Percentiles rank a stretch among this genome's conserved stretches.
These are phyloP conservation scores for Aristolochia fimbriata DNA, from an alignment of 164 flowering plant species.

Conservation along the genomic window DNA sequence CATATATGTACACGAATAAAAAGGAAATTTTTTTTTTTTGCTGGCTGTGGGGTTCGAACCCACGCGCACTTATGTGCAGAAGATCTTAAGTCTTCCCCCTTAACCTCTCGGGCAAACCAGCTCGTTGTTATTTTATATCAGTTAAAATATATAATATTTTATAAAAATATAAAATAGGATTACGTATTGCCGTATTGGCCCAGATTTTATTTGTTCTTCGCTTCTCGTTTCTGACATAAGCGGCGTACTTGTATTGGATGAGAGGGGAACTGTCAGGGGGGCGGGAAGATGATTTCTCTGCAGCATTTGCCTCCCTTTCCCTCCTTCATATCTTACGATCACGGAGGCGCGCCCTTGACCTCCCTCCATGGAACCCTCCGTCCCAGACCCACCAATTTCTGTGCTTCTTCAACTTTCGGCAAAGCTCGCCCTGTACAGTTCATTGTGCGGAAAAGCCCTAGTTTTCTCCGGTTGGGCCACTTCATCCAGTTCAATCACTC, in stretches of 20 bases:
- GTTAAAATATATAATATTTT: too few relatives aligned
- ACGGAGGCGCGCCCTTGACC: conserved; percentile 8
- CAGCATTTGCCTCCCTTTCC: conserved; percentile 17
- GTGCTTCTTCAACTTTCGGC: not conserved
- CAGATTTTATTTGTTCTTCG: too few relatives aligned
- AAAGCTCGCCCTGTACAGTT: not conserved
- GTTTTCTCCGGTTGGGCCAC: conserved; percentile 1
- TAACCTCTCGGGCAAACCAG: conserved; percentile 74
- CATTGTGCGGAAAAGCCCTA: conserved; percentile 11
- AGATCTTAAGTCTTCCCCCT: conserved; percentile 78
- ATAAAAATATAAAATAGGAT: too few relatives aligned
- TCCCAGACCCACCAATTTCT: conserved; percentile 14
- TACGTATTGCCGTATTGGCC: too few relatives aligned
- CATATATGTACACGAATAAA: too few relatives aligned
- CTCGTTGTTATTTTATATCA: too few relatives aligned
- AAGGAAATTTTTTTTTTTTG: too few relatives aligned
- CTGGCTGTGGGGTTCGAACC: conserved; percentile 75
- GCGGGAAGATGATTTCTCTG: conserved; percentile 19
- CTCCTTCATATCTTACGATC: conserved; percentile 16
- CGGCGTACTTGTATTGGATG: too few relatives aligned
- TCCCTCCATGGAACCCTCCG: conserved; percentile 9
- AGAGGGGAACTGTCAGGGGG: not conserved
- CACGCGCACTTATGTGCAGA: conserved; percentile 70
- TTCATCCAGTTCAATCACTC: conserved; percentile 7
- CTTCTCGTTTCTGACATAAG: too few relatives aligned